These are phyloP conservation scores for Podospora tetraspora DNA, from an alignment of 495 filamentous ascomycete species.

Conservation along the genomic window DNA sequence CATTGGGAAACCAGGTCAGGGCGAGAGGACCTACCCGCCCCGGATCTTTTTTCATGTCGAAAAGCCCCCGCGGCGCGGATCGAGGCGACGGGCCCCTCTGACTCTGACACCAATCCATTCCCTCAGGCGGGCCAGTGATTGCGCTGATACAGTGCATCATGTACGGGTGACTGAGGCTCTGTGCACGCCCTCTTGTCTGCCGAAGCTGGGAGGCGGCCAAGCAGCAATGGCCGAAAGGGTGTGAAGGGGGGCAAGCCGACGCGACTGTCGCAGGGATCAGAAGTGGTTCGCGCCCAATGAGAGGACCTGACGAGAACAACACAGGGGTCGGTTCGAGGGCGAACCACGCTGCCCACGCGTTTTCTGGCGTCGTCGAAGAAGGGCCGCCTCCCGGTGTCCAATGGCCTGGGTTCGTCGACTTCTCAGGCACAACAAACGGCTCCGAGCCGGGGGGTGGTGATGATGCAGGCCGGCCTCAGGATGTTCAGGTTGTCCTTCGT, in stretches of 20 bases:
- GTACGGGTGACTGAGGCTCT: constrained; percentile 7
- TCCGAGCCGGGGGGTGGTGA: constrained; percentile 2
- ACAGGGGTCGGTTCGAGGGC: constrained; percentile 15
- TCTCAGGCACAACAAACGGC: constrained; percentile 17
- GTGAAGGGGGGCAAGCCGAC: constrained; percentile 19
- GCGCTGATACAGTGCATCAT: neutral
- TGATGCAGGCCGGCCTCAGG: constrained; percentile 14
- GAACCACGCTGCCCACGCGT: constrained; percentile 23
- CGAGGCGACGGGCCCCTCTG: neutral
- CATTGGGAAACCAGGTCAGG: neutral
- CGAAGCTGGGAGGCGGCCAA: neutral
- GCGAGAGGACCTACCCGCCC: neutral
- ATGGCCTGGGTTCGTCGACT: constrained; percentile 15
- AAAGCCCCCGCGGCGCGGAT: neutral
- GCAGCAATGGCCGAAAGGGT: constrained; percentile 1
- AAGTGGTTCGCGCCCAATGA: constrained; percentile 35
- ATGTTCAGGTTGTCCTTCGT: neutral
- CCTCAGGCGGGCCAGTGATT: constrained; percentile 6
- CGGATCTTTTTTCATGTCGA: neutral
- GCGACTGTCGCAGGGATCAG: constrained; percentile 32
- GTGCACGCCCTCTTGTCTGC: neutral
- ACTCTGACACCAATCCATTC: neutral
- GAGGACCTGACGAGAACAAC: constrained; percentile 21
- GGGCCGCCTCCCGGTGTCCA: constrained; percentile 14
- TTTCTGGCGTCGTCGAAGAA: constrained; percentile 24